A percentile compares a stretch with the other conserved stretches of the same genome.
Evolutionary conservation across 352 stramenopile species (phyloP).

Genomic region (Aphanomyces euteiches): DNA sequence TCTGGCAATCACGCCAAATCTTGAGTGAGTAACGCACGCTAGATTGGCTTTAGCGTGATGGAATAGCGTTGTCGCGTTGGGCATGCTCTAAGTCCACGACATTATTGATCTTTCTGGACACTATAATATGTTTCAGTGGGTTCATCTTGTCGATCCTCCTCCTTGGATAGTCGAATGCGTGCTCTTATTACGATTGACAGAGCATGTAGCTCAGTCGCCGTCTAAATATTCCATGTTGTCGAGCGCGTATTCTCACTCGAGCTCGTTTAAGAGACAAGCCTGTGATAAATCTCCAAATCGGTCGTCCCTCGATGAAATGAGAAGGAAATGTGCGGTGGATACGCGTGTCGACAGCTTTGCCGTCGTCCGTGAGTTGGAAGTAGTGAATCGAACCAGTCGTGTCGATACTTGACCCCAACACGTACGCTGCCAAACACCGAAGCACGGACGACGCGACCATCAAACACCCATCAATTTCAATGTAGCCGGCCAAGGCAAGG

Average conservation of each 20-base stretch:
- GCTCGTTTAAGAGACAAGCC: neutral
- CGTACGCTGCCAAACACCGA: neutral
- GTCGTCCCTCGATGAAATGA: neutral
- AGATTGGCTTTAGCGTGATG: too few species aligned
- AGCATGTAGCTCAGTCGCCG: too few species aligned
- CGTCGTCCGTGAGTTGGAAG: neutral
- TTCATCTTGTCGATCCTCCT: too few species aligned
- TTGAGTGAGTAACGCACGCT: too few species aligned
- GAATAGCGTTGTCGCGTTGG: too few species aligned
- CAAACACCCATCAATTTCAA: neutral
- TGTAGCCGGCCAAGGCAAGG: neutral
- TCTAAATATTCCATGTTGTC: too few species aligned
- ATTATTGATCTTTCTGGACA: too few species aligned
- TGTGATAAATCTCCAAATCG: neutral
- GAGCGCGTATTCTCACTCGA: neutral
- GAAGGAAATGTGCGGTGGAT: neutral
- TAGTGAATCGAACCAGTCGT: neutral
- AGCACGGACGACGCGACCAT: neutral
- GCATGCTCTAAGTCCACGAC: too few species aligned
- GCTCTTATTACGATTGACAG: too few species aligned
- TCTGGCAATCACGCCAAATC: too few species aligned
- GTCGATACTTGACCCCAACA: neutral
- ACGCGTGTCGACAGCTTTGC: neutral
- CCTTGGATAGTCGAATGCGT: too few species aligned
- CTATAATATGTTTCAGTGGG: too few species aligned